A percentile compares a stretch with the other conserved stretches of the same genome.
phyloP scores from a whole-genome alignment of 2,329 filamentous ascomycete species.

The Zymoseptoria crescenta region DNA sequence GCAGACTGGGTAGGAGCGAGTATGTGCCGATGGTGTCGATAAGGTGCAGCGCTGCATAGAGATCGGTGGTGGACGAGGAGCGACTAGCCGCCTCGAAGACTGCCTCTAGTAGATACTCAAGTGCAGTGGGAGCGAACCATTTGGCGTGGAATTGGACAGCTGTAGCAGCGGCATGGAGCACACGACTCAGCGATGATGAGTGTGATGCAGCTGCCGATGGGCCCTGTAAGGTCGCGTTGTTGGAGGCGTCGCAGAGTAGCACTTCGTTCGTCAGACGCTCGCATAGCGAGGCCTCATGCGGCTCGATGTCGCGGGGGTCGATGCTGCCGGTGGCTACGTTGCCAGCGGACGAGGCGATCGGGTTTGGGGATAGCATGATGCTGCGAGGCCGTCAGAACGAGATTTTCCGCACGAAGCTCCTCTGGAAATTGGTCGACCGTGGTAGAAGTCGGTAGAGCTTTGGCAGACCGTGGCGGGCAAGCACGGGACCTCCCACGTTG shows the following conservation, averaged over 20 bases:
- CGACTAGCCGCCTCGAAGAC: slow-evolving; percentile 20
- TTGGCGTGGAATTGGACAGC: slow-evolving; percentile 26
- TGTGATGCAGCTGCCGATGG: not conserved
- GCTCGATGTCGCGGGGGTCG: slow-evolving; percentile 17
- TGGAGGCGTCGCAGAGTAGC: slow-evolving; percentile 1
- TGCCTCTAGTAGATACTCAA: slow-evolving; percentile 17
- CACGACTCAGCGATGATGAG: slow-evolving; percentile 9
- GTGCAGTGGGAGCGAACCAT: slow-evolving; percentile 24
- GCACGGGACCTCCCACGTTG: not conserved
- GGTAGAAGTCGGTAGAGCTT: not conserved
- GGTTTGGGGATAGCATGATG: slow-evolving; percentile 7
- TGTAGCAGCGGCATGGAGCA: slow-evolving; percentile 19
- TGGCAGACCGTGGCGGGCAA: not conserved
- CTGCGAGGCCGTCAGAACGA: slow-evolving; percentile 2
- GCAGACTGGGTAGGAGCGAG: slow-evolving; percentile 20
- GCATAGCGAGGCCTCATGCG: slow-evolving; percentile 22
- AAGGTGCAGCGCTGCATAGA: slow-evolving; percentile 23
- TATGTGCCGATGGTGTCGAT: slow-evolving; percentile 26
- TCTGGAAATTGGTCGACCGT: not conserved
- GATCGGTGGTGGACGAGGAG: slow-evolving; percentile 24
- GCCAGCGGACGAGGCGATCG: slow-evolving; percentile 6
- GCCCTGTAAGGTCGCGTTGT: slow-evolving; percentile 1
- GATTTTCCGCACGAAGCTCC: not conserved
- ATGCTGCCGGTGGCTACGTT: slow-evolving; percentile 1
- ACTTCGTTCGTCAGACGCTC: slow-evolving; percentile 18